Evolutionary conservation across 2,329 filamentous ascomycete species (phyloP).

Genomic region (Exophiala lecanii-corni): DNA sequence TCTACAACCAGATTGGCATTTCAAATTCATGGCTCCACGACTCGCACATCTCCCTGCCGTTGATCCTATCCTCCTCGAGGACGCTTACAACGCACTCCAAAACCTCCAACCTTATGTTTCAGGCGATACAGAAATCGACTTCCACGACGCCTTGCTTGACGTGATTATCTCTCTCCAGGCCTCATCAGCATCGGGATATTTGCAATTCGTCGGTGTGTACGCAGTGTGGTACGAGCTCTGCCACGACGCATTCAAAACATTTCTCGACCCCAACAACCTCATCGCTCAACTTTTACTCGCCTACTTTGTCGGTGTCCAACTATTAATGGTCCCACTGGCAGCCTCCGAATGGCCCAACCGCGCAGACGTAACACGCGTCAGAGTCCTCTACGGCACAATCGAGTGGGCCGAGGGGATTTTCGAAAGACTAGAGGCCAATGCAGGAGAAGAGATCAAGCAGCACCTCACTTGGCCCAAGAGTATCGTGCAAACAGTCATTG

Average conservation of each 20-base stretch:
- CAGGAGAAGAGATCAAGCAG: slow-evolving; percentile 26
- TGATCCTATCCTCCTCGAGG: slow-evolving; percentile 18
- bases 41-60: slow-evolving; percentile 20
- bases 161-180: slow-evolving; percentile 21
- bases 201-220: slow-evolving; percentile 40
- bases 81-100: slow-evolving; percentile 24
- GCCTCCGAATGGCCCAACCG: slow-evolving; percentile 29
- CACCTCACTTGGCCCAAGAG: slow-evolving; percentile 20
- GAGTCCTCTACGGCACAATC: slow-evolving; percentile 28
- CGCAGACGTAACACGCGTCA: slow-evolving; percentile 9
- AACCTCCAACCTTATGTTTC: slow-evolving; percentile 28
- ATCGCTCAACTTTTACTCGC: slow-evolving; percentile 42
- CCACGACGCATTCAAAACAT: slow-evolving; percentile 39
- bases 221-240: slow-evolving; percentile 38
- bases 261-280: slow-evolving; percentile 41
- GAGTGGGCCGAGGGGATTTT: slow-evolving; percentile 39
- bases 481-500: slow-evolving; percentile 18
- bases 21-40: slow-evolving; percentile 24
- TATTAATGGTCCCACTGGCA: slow-evolving; percentile 40
- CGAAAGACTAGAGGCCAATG: slow-evolving; percentile 18
- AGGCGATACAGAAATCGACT: slow-evolving; percentile 28
- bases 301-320: slow-evolving; percentile 46
- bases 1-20: slow-evolving; percentile 24
- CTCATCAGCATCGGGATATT: slow-evolving; percentile 32
- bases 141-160: slow-evolving; percentile 25